phyloP scores from a whole-genome alignment of 495 filamentous ascomycete species.

The Penicillium dipodomyicola region DNA sequence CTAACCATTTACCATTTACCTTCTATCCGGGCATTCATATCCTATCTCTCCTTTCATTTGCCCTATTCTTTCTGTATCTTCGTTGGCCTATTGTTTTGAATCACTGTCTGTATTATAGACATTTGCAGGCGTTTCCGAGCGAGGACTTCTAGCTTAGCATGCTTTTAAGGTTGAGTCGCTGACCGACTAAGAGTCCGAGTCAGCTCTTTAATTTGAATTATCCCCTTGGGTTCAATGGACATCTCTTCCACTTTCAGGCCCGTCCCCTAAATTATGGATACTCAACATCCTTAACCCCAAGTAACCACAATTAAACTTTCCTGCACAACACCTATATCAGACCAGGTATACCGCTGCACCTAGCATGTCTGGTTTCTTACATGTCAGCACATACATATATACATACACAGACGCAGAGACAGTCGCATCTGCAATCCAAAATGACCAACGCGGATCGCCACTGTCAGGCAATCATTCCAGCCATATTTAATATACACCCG shows the following conservation, averaged over 20 bases:
- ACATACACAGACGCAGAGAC: background rate
- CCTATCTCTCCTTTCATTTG: background rate
- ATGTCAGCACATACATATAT: background rate
- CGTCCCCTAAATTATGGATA: background rate
- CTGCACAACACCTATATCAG: background rate
- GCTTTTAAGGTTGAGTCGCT: no score
- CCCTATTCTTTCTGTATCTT: background rate
- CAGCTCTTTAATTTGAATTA: background rate
- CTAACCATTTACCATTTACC: no score
- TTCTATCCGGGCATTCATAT: background rate
- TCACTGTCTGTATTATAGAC: background rate
- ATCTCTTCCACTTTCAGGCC: background rate
- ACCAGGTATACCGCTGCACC: background rate
- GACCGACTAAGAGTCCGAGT: no score
- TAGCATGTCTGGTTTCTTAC: background rate
- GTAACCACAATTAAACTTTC: background rate
- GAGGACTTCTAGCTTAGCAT: no score
- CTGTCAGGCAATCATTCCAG: constrained; percentile 4
- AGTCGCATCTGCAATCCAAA: background rate
- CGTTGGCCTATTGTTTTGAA: no score
- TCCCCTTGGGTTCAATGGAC: background rate
- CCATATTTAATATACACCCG: background rate
- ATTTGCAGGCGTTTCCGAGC: background rate
- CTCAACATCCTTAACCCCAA: background rate
- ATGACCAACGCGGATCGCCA: constrained; percentile 2